Evolutionary conservation across 2,329 filamentous ascomycete species (phyloP).

Genomic region (Colletotrichum spinosum): DNA sequence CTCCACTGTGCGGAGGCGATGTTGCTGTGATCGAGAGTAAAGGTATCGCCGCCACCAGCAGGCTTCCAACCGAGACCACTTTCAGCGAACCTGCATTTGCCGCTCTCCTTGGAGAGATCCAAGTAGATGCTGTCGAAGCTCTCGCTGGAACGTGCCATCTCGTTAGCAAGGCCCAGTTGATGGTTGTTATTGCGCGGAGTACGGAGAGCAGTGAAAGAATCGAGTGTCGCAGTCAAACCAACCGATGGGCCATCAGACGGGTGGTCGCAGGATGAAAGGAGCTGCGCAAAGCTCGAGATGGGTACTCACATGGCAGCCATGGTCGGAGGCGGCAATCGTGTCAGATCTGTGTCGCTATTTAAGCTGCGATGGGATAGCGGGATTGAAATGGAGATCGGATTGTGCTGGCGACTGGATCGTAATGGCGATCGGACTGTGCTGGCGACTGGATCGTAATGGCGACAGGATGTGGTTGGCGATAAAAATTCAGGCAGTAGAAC

Average conservation of each 20-base stretch:
- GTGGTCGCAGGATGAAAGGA: neutral
- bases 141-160: constrained; percentile 65
- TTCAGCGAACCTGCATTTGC: constrained; percentile 95
- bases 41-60: constrained; percentile 86
- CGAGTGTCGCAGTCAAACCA: neutral
- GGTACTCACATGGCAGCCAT: constrained; percentile 38
- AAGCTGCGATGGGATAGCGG: neutral
- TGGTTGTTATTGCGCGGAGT: neutral
- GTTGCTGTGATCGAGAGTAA: constrained; percentile 89
- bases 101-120: constrained; percentile 91
- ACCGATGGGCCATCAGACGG: neutral
- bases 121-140: constrained; percentile 98
- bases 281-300: neutral
- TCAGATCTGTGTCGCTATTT: no score
- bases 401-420: neutral
- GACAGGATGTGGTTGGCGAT: constrained; percentile 21
- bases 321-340: constrained; percentile 2
- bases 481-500: constrained; percentile 33
- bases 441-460: constrained; percentile 12
- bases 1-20: constrained; percentile 94
- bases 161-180: constrained; percentile 14
- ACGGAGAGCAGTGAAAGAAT: neutral
- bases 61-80: constrained; percentile 97
- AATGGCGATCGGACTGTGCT: constrained; percentile 1
- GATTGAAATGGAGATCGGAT: constrained; percentile 12